Evolutionary conservation across 495 filamentous ascomycete genomes (phyloP).

Genomic region (Aspergillus ostianus): DNA sequence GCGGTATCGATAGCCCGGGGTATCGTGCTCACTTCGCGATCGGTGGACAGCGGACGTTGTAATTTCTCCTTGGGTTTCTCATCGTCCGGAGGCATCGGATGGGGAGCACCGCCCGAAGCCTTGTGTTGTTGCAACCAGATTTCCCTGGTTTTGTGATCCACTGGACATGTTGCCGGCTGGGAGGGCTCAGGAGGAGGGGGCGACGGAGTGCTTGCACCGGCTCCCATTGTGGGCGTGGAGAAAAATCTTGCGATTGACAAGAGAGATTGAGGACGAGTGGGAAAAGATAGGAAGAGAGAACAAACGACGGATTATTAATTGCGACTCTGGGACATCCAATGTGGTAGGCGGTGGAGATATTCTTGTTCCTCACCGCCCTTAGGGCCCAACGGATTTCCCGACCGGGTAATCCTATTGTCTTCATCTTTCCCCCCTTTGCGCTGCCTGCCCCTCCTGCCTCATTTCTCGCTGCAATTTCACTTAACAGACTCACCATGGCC

Average conservation of each 20-base stretch:
- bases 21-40: constrained; percentile 80
- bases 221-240: constrained; percentile 30
- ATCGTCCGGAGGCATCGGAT: constrained; percentile 32
- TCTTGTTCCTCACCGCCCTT: not conserved
- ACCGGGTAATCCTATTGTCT: constrained; percentile 11
- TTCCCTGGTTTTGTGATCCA: constrained; percentile 82
- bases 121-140: constrained; percentile 68
- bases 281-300: not conserved
- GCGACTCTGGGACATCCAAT: not conserved
- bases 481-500: constrained; percentile 9
- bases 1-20: constrained; percentile 58
- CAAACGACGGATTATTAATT: not conserved
- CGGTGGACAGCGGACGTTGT: constrained; percentile 46
- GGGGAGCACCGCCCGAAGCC: constrained; percentile 27
- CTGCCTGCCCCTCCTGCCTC: constrained; percentile 6
- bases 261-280: not conserved
- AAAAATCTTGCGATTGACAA: not conserved
- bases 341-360: not conserved
- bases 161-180: constrained; percentile 62
- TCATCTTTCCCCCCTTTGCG: constrained; percentile 2
- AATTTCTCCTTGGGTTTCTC: constrained; percentile 33
- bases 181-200: constrained; percentile 21
- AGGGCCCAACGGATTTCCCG: constrained; percentile 1
- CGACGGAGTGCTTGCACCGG: constrained; percentile 43
- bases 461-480: constrained; percentile 28